phyloP scores from a whole-genome alignment of 106 monocot genomes.

The Dioscorea dumetorum region DNA sequence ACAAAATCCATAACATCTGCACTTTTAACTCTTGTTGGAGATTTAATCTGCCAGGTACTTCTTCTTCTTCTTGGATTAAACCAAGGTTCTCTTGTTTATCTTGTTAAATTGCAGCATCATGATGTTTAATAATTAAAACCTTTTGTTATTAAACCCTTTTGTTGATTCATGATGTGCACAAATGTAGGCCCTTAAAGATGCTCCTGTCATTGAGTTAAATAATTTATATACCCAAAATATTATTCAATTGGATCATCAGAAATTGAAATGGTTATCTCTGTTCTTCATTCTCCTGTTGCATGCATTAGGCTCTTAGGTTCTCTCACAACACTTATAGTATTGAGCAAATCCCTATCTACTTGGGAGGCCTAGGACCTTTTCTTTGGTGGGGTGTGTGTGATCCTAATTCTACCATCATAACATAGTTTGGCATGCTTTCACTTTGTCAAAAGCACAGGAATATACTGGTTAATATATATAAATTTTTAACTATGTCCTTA shows the following conservation, averaged over 20 bases:
- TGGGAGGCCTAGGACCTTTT: too few relatives aligned
- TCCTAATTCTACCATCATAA: background rate
- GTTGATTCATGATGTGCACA: background rate
- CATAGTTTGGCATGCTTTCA: background rate
- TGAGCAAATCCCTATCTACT: too few relatives aligned
- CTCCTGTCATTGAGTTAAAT: too few relatives aligned
- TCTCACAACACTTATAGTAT: too few relatives aligned
- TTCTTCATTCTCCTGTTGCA: too few relatives aligned
- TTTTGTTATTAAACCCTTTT: background rate
- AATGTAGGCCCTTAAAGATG: background rate
- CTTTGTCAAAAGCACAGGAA: background rate
- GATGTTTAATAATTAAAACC: background rate
- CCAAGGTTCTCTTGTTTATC: background rate
- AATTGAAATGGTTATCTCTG: too few relatives aligned
- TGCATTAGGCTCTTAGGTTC: too few relatives aligned
- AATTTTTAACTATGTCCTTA: too few relatives aligned
- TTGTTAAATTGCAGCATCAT: background rate
- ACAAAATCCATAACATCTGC: constrained; percentile 9
- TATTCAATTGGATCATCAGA: too few relatives aligned
- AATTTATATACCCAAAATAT: too few relatives aligned
- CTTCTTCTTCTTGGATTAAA: background rate
- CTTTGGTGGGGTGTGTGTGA: too few relatives aligned
- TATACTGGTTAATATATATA: background rate
- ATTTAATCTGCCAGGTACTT: constrained; percentile 9
- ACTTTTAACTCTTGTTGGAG: constrained; percentile 10